phyloP scores from a whole-genome alignment of 768 basidiomycete species.

The Boletus vinaceobasis region DNA sequence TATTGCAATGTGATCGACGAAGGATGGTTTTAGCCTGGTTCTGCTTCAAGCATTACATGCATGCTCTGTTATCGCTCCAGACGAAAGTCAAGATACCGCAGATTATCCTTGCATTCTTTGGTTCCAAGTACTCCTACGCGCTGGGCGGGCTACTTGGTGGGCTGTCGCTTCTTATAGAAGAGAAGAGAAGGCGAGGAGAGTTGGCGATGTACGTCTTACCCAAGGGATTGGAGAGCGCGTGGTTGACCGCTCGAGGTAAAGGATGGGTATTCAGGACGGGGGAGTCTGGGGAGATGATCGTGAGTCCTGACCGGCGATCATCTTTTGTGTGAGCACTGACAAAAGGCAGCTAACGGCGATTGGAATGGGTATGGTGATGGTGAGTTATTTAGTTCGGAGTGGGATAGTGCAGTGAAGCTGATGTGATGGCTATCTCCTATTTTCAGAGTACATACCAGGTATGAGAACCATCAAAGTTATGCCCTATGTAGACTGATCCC shows the following conservation, averaged over 20 bases:
- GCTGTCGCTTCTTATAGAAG: conserved; percentile 81
- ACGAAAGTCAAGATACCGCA: conserved; percentile 37
- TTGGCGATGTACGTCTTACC: conserved; percentile 91
- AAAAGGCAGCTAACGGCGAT: conserved; percentile 52
- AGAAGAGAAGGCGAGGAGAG: conserved; percentile 82
- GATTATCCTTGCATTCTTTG: conserved; percentile 51
- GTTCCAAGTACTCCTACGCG: conserved; percentile 72
- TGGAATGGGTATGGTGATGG: conserved; percentile 93
- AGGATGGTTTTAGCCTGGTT: conserved; percentile 43
- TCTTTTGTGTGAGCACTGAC: conserved; percentile 6
- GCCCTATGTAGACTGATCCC: conserved; percentile 1
- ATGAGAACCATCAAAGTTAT: background rate
- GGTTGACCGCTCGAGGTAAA: conserved; percentile 73
- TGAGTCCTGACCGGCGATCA: conserved; percentile 34
- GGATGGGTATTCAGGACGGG: conserved; percentile 73
- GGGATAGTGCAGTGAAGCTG: background rate
- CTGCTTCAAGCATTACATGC: conserved; percentile 64
- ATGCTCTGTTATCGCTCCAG: conserved; percentile 46
- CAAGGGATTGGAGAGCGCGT: conserved; percentile 86
- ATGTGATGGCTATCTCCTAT: conserved; percentile 1
- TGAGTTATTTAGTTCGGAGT: conserved; percentile 29
- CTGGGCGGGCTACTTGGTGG: conserved; percentile 71
- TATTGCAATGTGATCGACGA: background rate
- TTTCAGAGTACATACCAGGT: conserved; percentile 75
- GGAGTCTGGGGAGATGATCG: conserved; percentile 62